These are phyloP conservation scores for Kwoniella shivajii DNA, from an alignment of 1,284 basidiomycete species.

Conservation along the genomic window DNA sequence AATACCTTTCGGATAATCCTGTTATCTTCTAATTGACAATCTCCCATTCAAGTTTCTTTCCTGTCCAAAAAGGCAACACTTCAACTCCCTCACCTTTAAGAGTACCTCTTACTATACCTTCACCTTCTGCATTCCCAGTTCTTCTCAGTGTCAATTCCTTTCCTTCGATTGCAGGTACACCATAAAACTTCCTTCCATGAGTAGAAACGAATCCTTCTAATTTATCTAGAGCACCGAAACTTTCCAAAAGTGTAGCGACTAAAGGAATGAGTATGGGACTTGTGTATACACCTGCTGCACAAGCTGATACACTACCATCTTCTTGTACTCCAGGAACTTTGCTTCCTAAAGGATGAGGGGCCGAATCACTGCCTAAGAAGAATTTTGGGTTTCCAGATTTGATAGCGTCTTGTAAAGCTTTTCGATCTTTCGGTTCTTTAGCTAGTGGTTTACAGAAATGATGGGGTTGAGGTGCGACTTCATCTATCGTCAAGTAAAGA, in stretches of 20 bases:
- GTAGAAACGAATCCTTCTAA: conserved; percentile 75
- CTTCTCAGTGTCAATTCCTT: conserved; percentile 54
- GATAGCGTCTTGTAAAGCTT: conserved; percentile 80
- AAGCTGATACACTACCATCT: conserved; percentile 59
- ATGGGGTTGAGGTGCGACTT: conserved; percentile 95
- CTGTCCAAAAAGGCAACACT: conserved; percentile 91
- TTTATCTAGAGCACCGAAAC: conserved; percentile 78
- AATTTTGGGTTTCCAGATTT: conserved; percentile 88
- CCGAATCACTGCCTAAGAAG: conserved; percentile 97
- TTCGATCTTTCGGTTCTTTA: conserved; percentile 89
- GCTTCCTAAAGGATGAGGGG: conserved; percentile 80
- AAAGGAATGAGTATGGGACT: conserved; percentile 86
- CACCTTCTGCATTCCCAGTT: conserved; percentile 31
- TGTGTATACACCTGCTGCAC: conserved; percentile 93
- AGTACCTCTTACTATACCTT: conserved; percentile 15
- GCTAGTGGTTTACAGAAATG: conserved; percentile 99
- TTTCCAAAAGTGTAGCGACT: conserved; percentile 74
- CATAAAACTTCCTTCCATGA: conserved; percentile 80
- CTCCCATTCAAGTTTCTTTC: conserved; percentile 44
- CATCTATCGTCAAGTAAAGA: conserved; percentile 89
- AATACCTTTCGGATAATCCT: no score
- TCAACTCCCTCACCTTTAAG: conserved; percentile 56
- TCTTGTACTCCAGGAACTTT: conserved; percentile 65
- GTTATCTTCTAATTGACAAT: not conserved
- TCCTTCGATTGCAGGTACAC: conserved; percentile 56